Evolutionary conservation across 768 basidiomycete genomes (phyloP).

Genomic region (Xerocomellus intermedius): DNA sequence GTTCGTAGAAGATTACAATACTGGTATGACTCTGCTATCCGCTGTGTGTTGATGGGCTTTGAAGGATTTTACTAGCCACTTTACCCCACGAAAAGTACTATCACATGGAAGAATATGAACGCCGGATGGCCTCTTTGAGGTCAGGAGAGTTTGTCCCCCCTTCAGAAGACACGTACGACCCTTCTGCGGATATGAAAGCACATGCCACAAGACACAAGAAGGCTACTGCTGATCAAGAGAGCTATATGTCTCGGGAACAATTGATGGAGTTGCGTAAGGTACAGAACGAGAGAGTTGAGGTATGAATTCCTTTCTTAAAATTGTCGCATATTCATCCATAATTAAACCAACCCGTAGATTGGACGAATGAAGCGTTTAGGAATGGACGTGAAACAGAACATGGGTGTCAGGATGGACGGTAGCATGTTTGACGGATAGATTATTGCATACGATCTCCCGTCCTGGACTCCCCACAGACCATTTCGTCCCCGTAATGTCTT

Average conservation of each 20-base stretch:
- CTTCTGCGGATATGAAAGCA: conserved; percentile 80
- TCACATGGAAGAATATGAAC: conserved; percentile 82
- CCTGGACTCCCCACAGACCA: not conserved
- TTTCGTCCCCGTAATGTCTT: not conserved
- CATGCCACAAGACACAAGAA: conserved; percentile 72
- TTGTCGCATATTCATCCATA: not conserved
- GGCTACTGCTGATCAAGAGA: conserved; percentile 61
- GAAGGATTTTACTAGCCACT: conserved; percentile 54
- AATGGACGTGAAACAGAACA: conserved; percentile 80
- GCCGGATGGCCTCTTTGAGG: conserved; percentile 79
- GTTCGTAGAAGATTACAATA: conserved; percentile 84
- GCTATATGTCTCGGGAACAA: conserved; percentile 76
- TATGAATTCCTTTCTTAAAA: conserved; percentile 28
- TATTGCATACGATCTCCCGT: not conserved
- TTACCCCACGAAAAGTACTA: conserved; percentile 96
- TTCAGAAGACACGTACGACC: conserved; percentile 71
- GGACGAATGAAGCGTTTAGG: conserved; percentile 85
- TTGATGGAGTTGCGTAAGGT: conserved; percentile 77
- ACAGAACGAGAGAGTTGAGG: conserved; percentile 83
- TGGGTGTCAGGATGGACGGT: conserved; percentile 88
- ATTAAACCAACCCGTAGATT: conserved; percentile 40
- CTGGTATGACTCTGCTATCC: conserved; percentile 44
- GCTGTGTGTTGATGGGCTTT: not conserved
- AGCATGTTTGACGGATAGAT: conserved; percentile 49
- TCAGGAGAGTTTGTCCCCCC: conserved; percentile 82